These are phyloP conservation scores for Mariannaea sp. DNA, from an alignment of 2,329 filamentous ascomycete species.

Conservation along the genomic window DNA sequence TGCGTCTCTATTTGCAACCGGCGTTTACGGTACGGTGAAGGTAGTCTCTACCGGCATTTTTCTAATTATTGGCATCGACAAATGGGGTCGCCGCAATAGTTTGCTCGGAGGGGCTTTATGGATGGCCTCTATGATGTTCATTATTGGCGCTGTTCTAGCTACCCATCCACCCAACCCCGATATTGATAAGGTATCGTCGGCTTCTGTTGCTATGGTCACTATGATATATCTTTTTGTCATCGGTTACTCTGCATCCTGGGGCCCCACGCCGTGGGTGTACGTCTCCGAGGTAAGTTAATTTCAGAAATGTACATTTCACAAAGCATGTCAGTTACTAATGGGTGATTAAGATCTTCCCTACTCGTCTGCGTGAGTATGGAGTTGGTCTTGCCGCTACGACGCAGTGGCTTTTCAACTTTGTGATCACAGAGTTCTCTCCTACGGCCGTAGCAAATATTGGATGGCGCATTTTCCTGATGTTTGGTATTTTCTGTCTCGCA, in stretches of 20 bases:
- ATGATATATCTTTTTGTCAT: constrained; percentile 28
- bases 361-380: constrained; percentile 25
- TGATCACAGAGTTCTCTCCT: constrained; percentile 48
- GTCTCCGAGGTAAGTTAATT: constrained; percentile 35
- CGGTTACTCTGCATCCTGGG: constrained; percentile 24
- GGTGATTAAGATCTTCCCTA: constrained; percentile 17
- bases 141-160: constrained; percentile 16
- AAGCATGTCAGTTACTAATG: background rate
- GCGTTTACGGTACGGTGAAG: constrained; percentile 39
- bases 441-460: constrained; percentile 23
- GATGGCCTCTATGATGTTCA: constrained; percentile 15
- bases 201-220: constrained; percentile 26
- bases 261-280: constrained; percentile 26
- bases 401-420: constrained; percentile 72
- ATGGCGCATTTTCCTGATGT: constrained; percentile 28
- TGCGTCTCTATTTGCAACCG: constrained; percentile 38
- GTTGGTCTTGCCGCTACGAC: constrained; percentile 67
- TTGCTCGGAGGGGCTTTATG: constrained; percentile 9
- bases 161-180: constrained; percentile 21
- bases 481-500: constrained; percentile 24
- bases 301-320: constrained; percentile 64
- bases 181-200: constrained; percentile 16
- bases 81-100: constrained; percentile 23
- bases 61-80: constrained; percentile 36
- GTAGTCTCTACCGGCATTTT: constrained; percentile 50